These are phyloP conservation scores for Stereum hirsutum DNA, from an alignment of 1,284 basidiomycete species.

Conservation along the genomic window DNA sequence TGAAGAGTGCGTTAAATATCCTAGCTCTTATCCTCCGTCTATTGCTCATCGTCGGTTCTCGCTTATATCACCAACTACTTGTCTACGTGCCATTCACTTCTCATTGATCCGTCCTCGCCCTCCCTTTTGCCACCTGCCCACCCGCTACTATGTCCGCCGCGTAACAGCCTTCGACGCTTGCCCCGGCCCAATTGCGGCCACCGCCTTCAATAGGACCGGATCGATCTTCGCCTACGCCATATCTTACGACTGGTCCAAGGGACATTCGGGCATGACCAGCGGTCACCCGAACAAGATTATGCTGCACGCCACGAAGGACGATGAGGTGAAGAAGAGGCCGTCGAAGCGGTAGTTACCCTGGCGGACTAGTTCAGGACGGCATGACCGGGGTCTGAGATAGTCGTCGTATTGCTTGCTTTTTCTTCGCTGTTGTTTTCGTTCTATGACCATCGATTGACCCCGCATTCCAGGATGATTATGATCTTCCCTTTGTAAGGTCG, in stretches of 20 bases:
- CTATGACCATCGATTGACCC: no score
- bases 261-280: conserved; percentile 79
- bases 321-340: conserved; percentile 73
- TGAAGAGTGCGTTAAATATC: conserved; percentile 60
- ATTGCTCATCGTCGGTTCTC: not conserved
- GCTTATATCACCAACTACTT: not conserved
- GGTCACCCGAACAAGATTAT: conserved; percentile 80
- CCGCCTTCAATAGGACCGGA: conserved; percentile 78
- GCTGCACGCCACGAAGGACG: conserved; percentile 85
- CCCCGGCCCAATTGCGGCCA: conserved; percentile 62
- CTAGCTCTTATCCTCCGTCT: not conserved
- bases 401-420: no score
- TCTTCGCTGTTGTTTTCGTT: no score
- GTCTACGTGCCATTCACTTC: not conserved
- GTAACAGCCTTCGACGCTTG: conserved; percentile 58
- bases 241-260: conserved; percentile 88
- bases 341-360: conserved; percentile 25
- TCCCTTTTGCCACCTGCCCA: conserved; percentile 1
- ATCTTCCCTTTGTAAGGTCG: no score
- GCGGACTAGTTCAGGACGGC: no score
- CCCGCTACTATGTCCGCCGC: conserved; percentile 2
- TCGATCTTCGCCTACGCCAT: conserved; percentile 86
- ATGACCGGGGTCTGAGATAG: no score
- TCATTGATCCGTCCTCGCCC: not conserved
- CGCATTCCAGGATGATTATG: no score